A percentile compares a stretch with the other conserved stretches of the same genome.
phyloP scores from a whole-genome alignment of 768 basidiomycete species.

The Crassisporium funariophilum region DNA sequence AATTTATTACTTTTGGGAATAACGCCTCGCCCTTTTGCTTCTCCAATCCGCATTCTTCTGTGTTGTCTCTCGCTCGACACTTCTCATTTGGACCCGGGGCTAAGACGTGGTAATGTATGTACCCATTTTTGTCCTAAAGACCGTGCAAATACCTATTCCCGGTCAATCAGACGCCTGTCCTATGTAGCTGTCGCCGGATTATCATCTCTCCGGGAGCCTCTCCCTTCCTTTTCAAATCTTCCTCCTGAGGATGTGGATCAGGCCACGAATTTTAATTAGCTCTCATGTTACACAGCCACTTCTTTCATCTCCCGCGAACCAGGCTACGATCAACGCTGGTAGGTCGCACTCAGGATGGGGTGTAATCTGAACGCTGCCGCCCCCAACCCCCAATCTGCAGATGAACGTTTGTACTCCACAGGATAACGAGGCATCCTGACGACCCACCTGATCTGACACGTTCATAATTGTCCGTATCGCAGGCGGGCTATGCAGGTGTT shows the following conservation, averaged over 20 bases:
- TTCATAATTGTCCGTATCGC: not conserved
- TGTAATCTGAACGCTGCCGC: too few species aligned
- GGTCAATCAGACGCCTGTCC: constrained; percentile 5
- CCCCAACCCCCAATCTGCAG: too few species aligned
- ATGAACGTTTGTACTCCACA: too few species aligned
- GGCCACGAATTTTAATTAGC: not conserved
- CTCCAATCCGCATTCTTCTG: not conserved
- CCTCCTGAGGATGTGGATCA: too few species aligned
- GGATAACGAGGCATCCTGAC: constrained; percentile 1
- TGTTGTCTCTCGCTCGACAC: not conserved
- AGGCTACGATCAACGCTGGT: not conserved
- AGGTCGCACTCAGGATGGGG: too few species aligned
- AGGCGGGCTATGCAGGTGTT: constrained; percentile 17
- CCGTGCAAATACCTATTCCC: constrained; percentile 4
- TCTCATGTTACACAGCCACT: constrained; percentile 2
- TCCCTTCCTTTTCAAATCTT: too few species aligned
- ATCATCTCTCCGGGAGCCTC: too few species aligned
- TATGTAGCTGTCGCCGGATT: too few species aligned
- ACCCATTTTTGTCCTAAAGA: constrained; percentile 2
- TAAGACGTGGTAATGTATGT: too few species aligned
- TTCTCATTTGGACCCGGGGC: constrained; percentile 1
- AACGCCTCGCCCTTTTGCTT: constrained; percentile 1
- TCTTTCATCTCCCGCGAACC: constrained; percentile 15
- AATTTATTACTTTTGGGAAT: constrained; percentile 11
- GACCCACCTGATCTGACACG: constrained; percentile 3